These are phyloP conservation scores for Rubia tinctorum DNA, from an alignment of 305 asterid species.

Conservation along the genomic window DNA sequence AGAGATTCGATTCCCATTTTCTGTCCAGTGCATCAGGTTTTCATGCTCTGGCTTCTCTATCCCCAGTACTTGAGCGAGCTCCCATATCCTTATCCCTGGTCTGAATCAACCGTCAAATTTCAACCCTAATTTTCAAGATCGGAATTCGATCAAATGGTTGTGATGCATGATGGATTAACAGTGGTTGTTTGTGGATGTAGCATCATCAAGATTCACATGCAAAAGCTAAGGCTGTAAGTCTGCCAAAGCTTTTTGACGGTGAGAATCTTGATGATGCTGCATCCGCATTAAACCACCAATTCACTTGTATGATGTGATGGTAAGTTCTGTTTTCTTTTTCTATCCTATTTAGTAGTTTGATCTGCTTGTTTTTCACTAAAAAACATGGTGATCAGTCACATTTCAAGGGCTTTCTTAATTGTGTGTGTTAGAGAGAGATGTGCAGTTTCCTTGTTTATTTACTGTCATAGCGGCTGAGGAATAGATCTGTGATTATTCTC, in stretches of 20 bases:
- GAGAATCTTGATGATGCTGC: slow-evolving; percentile 96
- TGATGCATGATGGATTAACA: slow-evolving; percentile 13
- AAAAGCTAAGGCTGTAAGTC: slow-evolving; percentile 3
- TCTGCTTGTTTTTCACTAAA: too few relatives aligned
- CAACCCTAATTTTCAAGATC: not conserved
- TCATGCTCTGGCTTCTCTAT: not conserved
- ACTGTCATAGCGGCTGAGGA: not conserved
- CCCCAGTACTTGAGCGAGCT: not conserved
- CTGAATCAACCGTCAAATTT: not conserved
- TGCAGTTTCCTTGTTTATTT: not conserved
- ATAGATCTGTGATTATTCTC: not conserved
- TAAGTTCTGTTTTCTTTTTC: not conserved
- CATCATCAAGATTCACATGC: slow-evolving; percentile 61
- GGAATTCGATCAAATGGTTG: not conserved
- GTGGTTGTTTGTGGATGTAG: slow-evolving; percentile 59
- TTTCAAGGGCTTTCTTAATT: not conserved
- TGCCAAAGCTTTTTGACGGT: slow-evolving; percentile 29
- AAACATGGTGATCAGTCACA: too few relatives aligned
- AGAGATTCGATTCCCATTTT: not conserved
- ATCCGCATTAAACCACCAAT: slow-evolving; percentile 46
- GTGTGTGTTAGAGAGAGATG: too few relatives aligned
- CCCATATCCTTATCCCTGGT: not conserved
- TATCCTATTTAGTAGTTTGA: too few relatives aligned
- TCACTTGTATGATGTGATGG: not conserved
- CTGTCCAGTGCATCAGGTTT: not conserved